These are phyloP conservation scores for Hemileccinum rubropunctum DNA, from an alignment of 768 basidiomycete species.

Conservation along the genomic window DNA sequence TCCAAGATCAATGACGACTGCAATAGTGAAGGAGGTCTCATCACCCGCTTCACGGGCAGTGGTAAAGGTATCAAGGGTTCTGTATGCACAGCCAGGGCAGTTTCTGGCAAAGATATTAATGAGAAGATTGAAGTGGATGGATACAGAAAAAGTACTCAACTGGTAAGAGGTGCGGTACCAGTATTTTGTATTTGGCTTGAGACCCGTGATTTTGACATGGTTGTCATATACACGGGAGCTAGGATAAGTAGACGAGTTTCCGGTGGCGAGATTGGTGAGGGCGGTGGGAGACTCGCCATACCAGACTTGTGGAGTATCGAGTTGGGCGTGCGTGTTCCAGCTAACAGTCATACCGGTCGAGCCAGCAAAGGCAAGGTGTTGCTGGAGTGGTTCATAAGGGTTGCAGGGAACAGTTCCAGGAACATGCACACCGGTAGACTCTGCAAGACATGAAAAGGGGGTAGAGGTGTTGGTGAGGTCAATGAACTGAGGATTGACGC, in stretches of 20 bases:
- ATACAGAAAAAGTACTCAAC: constrained; percentile 6
- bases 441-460: constrained; percentile 21
- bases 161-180: constrained; percentile 29
- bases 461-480: constrained; percentile 11
- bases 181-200: constrained; percentile 23
- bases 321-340: constrained; percentile 21
- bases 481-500: constrained; percentile 17
- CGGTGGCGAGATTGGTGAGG: constrained; percentile 18
- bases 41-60: constrained; percentile 22
- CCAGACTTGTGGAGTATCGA: constrained; percentile 24
- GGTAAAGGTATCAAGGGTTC: constrained; percentile 22
- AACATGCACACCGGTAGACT: constrained; percentile 28
- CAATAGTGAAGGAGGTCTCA: constrained; percentile 19
- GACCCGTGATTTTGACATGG: constrained; percentile 26
- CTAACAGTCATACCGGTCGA: constrained; percentile 27
- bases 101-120: constrained; percentile 11
- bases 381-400: constrained; percentile 27
- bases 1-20: constrained; percentile 27
- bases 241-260: constrained; percentile 22
- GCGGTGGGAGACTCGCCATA: constrained; percentile 20
- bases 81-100: constrained; percentile 27
- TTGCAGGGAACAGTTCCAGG: constrained; percentile 28
- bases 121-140: not conserved
- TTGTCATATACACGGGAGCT: constrained; percentile 27
- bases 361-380: constrained; percentile 25